These are phyloP conservation scores for Neonectria hederae DNA, from an alignment of 2,329 filamentous ascomycete genomes.

Conservation along the genomic window DNA sequence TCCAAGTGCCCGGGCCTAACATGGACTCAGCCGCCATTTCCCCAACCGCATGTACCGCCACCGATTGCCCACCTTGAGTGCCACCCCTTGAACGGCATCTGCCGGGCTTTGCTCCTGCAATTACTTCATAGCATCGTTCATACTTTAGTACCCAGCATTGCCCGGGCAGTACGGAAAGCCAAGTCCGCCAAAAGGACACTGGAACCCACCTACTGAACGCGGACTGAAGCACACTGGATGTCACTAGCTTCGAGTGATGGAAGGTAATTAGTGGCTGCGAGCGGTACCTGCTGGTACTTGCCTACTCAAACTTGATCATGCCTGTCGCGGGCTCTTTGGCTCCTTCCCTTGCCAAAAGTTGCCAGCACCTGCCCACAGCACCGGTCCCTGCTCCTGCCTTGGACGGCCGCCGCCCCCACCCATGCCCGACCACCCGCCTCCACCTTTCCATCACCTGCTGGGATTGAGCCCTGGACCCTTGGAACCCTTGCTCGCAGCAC, in stretches of 20 bases:
- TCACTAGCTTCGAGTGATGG: not conserved
- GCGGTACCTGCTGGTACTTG: slow-evolving; percentile 10
- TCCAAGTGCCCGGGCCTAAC: not conserved
- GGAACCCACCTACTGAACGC: not conserved
- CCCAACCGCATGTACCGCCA: slow-evolving; percentile 6
- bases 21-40: not conserved
- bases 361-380: slow-evolving; percentile 15
- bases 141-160: not conserved
- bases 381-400: slow-evolving; percentile 13
- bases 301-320: slow-evolving; percentile 3
- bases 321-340: slow-evolving; percentile 6
- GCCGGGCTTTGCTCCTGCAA: slow-evolving; percentile 4
- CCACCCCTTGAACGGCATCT: slow-evolving; percentile 18
- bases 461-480: slow-evolving; percentile 33
- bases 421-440: slow-evolving; percentile 6
- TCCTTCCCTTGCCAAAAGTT: slow-evolving; percentile 3
- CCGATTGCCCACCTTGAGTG: slow-evolving; percentile 8
- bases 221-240: not conserved
- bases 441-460: slow-evolving; percentile 30
- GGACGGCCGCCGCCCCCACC: slow-evolving; percentile 5
- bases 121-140: not conserved
- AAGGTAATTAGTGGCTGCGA: not conserved
- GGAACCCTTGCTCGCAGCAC: slow-evolving; percentile 18
- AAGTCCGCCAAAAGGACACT: not conserved
- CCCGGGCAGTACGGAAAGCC: not conserved